Percentiles rank a stretch among this genome's conserved stretches.
Conservation (phyloP, 768 basidiomycete genomes). For the Termitomyces sp. region DNA sequence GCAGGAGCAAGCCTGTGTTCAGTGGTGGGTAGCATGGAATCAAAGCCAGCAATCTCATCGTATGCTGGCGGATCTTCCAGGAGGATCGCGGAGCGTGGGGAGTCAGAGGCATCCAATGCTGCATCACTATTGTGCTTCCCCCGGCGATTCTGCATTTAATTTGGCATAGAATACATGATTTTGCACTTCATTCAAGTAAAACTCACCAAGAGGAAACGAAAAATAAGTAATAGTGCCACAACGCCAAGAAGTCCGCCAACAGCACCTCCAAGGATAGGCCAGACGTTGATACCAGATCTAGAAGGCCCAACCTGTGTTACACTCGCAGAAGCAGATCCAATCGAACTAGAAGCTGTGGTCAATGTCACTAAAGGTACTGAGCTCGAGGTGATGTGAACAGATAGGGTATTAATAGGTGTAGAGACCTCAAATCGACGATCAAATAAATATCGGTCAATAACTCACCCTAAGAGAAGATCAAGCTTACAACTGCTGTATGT, state of each 20-base stretch:
- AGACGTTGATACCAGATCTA: slow-evolving; percentile 16
- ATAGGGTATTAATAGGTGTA: not conserved
- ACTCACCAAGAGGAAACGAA: slow-evolving; percentile 45
- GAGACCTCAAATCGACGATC: not conserved
- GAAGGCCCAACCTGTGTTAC: slow-evolving; percentile 9
- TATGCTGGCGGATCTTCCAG: slow-evolving; percentile 45
- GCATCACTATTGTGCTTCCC: slow-evolving; percentile 32
- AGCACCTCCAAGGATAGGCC: slow-evolving; percentile 35
- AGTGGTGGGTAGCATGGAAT: slow-evolving; percentile 50
- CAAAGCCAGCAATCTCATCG: slow-evolving; percentile 35
- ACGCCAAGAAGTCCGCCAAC: slow-evolving; percentile 41
- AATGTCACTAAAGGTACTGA: not conserved
- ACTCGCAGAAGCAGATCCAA: slow-evolving; percentile 9
- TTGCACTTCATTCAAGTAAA: not conserved
- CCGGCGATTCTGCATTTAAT: slow-evolving; percentile 25
- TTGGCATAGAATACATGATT: not conserved
- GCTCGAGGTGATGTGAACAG: not conserved
- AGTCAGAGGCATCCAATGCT: slow-evolving; percentile 48
- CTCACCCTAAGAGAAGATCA: not conserved
- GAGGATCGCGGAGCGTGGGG: slow-evolving; percentile 58
- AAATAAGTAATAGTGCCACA: slow-evolving; percentile 30
- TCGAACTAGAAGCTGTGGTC: not conserved
- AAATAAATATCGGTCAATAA: not conserved
- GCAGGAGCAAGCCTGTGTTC: slow-evolving; percentile 19
- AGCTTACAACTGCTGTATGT: not conserved